phyloP scores from a whole-genome alignment of 192 early-diverging fungal species.

The Gaertneriomyces sp. region DNA sequence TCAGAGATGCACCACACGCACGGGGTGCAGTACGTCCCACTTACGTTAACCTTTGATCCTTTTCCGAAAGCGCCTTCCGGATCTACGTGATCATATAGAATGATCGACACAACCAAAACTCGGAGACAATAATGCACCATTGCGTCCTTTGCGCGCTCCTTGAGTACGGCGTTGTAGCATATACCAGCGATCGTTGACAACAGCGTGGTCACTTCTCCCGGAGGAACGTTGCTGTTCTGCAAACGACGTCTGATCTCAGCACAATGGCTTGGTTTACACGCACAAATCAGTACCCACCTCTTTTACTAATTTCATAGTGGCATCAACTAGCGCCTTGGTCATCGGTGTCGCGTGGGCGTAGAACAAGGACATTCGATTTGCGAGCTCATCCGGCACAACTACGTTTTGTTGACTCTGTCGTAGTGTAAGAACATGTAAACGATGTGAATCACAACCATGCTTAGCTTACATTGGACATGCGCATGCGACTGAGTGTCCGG shows the following conservation, averaged over 20 bases:
- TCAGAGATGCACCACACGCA: background rate
- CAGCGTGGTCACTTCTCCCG: slow-evolving; percentile 50
- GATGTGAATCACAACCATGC: background rate
- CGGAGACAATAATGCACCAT: slow-evolving; percentile 70
- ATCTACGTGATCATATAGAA: slow-evolving; percentile 89
- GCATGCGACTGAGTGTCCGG: slow-evolving; percentile 77
- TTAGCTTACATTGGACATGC: slow-evolving; percentile 58
- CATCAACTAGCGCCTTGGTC: slow-evolving; percentile 82
- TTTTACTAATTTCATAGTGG: slow-evolving; percentile 65
- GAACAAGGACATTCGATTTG: slow-evolving; percentile 94
- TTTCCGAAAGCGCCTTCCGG: slow-evolving; percentile 72
- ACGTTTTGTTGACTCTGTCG: slow-evolving; percentile 18
- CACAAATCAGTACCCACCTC: slow-evolving; percentile 42
- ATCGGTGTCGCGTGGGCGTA: slow-evolving; percentile 94
- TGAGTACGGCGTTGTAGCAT: slow-evolving; percentile 75
- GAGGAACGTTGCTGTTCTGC: slow-evolving; percentile 10
- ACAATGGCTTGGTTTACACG: background rate
- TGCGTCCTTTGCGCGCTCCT: slow-evolving; percentile 57
- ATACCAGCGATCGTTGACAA: slow-evolving; percentile 72
- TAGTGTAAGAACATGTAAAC: background rate
- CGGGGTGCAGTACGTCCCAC: slow-evolving; percentile 20
- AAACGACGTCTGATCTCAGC: background rate
- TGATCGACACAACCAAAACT: slow-evolving; percentile 82
- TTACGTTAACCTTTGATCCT: slow-evolving; percentile 76
- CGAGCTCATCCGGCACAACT: slow-evolving; percentile 68